Evolutionary conservation across 2,329 filamentous ascomycete genomes (phyloP).

Genomic region (Lasiodiplodia sp.): DNA sequence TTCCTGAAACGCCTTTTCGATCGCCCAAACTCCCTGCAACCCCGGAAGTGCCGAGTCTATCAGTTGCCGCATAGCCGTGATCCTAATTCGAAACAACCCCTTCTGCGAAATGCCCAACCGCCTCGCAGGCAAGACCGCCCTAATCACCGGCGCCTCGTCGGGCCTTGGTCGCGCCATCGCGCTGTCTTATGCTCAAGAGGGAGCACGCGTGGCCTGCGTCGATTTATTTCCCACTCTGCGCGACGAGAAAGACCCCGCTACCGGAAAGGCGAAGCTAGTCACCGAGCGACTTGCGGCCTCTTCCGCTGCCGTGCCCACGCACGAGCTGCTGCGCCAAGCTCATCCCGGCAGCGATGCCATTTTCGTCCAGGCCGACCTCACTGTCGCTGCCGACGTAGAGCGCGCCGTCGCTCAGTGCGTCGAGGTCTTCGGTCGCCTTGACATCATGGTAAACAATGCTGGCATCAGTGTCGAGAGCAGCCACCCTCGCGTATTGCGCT

Average conservation of each 20-base stretch:
- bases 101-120: constrained; percentile 20
- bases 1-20: constrained; percentile 12
- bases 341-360: constrained; percentile 34
- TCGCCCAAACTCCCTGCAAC: background rate
- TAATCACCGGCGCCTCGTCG: constrained; percentile 41
- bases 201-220: constrained; percentile 37
- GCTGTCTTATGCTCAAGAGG: constrained; percentile 33
- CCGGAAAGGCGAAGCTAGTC: constrained; percentile 42
- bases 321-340: constrained; percentile 35
- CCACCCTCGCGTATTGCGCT: constrained; percentile 33
- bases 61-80: constrained; percentile 11
- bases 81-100: background rate
- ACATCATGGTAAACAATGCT: constrained; percentile 49
- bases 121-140: constrained; percentile 35
- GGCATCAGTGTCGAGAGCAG: constrained; percentile 44
- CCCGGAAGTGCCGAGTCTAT: background rate
- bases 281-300: constrained; percentile 35
- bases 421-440: constrained; percentile 41
- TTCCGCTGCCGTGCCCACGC: constrained; percentile 31
- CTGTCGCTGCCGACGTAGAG: constrained; percentile 38
- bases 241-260: constrained; percentile 38
- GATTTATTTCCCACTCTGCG: constrained; percentile 42
- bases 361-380: constrained; percentile 44
- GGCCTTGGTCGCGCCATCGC: constrained; percentile 40
- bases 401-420: constrained; percentile 38